Conservation (phyloP, 169 alveolate genomes). For the Babesia gibsoni region DNA sequence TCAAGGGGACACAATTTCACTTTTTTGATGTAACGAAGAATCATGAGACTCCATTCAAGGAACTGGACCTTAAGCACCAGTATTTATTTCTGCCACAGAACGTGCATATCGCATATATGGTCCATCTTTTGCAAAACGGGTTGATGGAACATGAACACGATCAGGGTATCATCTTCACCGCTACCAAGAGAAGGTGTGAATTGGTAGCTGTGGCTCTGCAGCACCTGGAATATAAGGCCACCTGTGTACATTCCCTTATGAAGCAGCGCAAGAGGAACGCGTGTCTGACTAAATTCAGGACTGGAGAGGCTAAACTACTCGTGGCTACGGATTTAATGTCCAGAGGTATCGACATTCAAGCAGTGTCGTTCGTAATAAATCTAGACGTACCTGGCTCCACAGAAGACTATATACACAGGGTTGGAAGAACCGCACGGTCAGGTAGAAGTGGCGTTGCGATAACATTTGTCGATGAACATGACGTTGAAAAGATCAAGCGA, state of each 20-base stretch:
- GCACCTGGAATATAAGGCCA: conserved; percentile 88
- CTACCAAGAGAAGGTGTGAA: conserved; percentile 88
- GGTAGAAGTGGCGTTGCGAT: conserved; percentile 93
- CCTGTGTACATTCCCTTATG: conserved; percentile 94
- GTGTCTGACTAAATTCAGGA: conserved; percentile 91
- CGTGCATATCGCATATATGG: conserved; percentile 55
- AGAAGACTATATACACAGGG: conserved; percentile 92
- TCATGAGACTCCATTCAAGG: conserved; percentile 31
- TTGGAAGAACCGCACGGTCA: conserved; percentile 98
- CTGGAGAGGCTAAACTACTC: conserved; percentile 81
- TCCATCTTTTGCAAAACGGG: conserved; percentile 23
- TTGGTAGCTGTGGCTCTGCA: conserved; percentile 87
- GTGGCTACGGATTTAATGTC: conserved; percentile 97
- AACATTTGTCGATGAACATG: conserved; percentile 87
- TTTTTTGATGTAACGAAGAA: conserved; percentile 54
- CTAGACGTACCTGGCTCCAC: conserved; percentile 91
- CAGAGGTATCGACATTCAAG: conserved; percentile 98
- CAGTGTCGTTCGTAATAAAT: conserved; percentile 91
- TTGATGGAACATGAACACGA: conserved; percentile 22
- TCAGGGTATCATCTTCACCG: conserved; percentile 91
- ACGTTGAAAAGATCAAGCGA: conserved; percentile 76
- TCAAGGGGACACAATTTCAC: conserved; percentile 35
- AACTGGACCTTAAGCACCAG: conserved; percentile 37
- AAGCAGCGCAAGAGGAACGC: conserved; percentile 91
- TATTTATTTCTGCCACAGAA: conserved; percentile 60